Conservation (phyloP, 1,139 yeast genomes). For the Debaryomycetaceae sp. region DNA sequence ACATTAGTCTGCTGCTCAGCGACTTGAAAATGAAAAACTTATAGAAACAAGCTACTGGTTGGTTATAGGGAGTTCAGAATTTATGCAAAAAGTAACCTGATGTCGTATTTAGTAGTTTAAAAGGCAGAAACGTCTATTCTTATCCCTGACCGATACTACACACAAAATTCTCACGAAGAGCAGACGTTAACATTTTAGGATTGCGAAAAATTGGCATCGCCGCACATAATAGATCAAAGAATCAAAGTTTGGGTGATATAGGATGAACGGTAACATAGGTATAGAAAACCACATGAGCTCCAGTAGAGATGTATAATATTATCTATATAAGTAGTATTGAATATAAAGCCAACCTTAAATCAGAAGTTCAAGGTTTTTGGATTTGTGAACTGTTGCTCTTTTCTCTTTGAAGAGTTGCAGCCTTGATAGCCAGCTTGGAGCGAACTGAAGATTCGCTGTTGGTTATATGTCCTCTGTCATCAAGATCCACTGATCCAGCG, state of each 20-base stretch:
- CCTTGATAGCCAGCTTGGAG: conserved; percentile 38
- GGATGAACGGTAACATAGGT: no score
- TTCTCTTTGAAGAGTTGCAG: conserved; percentile 25
- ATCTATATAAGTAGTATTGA: neutral
- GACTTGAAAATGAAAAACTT: no score
- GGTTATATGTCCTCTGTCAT: conserved; percentile 66
- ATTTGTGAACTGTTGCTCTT: neutral
- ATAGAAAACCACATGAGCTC: no score
- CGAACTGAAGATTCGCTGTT: conserved; percentile 43
- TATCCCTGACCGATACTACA: neutral
- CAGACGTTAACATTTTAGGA: neutral
- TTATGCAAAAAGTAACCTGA: no score
- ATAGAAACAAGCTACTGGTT: no score
- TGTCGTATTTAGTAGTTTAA: no score
- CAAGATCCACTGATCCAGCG: conserved; percentile 70
- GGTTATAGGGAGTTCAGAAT: no score
- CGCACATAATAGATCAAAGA: neutral
- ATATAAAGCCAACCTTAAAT: neutral
- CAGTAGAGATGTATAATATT: no score
- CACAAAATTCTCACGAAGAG: neutral
- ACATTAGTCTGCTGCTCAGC: conserved; percentile 13
- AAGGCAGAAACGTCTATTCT: neutral
- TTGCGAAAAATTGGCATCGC: neutral
- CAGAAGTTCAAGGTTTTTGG: neutral
- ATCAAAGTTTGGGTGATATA: no score